Evolutionary conservation across 192 early-diverging fungal species (phyloP).

Genomic region (Podila epicladia): DNA sequence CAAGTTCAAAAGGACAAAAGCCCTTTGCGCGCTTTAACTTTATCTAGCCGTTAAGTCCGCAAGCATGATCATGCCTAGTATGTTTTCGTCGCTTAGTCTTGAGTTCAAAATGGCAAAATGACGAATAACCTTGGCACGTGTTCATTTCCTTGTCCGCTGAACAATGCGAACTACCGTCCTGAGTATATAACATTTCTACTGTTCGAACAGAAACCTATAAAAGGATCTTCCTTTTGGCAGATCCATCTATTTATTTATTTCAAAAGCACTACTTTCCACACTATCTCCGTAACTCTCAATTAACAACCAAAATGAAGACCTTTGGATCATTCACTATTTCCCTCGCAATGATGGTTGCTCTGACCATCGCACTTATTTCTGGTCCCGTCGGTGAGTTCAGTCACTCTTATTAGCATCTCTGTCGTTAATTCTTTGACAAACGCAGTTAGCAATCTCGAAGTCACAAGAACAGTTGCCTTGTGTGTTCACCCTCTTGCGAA

Average conservation of each 20-base stretch:
- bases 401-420: constrained; percentile 1
- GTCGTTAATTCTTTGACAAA: constrained; percentile 3
- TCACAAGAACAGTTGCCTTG: not conserved
- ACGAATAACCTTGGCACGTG: constrained; percentile 5
- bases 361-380: constrained; percentile 3
- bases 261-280: constrained; percentile 1
- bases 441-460: constrained; percentile 5
- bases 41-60: constrained; percentile 7
- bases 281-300: constrained; percentile 5
- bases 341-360: constrained; percentile 9
- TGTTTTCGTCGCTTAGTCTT: not conserved
- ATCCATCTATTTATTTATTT: constrained; percentile 5
- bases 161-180: constrained; percentile 1
- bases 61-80: not conserved
- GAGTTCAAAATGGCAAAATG: not conserved
- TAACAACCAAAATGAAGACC: constrained; percentile 7
- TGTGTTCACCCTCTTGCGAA: constrained; percentile 3
- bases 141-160: not conserved
- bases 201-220: constrained; percentile 9
- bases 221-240: constrained; percentile 5
- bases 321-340: constrained; percentile 1
- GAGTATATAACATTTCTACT: not conserved
- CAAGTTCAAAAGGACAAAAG: constrained; percentile 1
- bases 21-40: not conserved
- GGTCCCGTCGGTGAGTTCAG: constrained; percentile 1